Evolutionary conservation across 2,329 filamentous ascomycete species (phyloP).

Genomic region (Aureobasidium sp.): DNA sequence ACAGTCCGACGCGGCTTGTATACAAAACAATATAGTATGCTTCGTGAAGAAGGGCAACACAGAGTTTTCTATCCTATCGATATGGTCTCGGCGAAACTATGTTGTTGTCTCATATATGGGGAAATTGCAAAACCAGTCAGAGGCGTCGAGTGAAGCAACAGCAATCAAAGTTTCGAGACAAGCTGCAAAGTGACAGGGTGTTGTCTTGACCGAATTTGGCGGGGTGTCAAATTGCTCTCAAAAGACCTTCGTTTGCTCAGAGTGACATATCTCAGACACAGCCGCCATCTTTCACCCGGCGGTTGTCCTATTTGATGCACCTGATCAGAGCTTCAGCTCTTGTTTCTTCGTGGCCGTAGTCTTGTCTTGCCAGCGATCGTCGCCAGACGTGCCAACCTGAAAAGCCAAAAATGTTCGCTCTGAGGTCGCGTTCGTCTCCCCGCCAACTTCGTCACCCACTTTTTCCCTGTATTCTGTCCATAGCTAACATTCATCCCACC

Average conservation of each 20-base stretch:
- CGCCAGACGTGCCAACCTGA: background rate
- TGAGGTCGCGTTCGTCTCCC: constrained; percentile 18
- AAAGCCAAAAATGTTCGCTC: constrained; percentile 17
- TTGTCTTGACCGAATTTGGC: background rate
- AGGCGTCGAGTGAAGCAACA: background rate
- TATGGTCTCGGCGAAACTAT: background rate
- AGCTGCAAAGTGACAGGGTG: background rate
- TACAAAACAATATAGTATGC: background rate
- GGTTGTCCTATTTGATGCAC: background rate
- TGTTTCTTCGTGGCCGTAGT: background rate
- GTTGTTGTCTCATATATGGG: background rate
- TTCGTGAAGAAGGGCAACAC: background rate
- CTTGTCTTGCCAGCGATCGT: background rate
- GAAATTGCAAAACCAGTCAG: background rate
- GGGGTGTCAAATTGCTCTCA: constrained; percentile 11
- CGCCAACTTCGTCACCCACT: constrained; percentile 17
- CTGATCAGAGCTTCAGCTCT: background rate
- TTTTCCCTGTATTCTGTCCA: background rate
- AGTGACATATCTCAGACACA: background rate
- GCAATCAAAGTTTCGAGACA: constrained; percentile 12
- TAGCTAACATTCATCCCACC: background rate
- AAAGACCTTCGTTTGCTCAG: constrained; percentile 6
- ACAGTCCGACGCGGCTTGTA: background rate
- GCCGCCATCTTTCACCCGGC: background rate
- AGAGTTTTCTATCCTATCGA: background rate